Evolutionary conservation across 805 yeast species (phyloP), one percentile per base, ranked within the genome.

Genomic region (Myxozyma geophila): DNA sequence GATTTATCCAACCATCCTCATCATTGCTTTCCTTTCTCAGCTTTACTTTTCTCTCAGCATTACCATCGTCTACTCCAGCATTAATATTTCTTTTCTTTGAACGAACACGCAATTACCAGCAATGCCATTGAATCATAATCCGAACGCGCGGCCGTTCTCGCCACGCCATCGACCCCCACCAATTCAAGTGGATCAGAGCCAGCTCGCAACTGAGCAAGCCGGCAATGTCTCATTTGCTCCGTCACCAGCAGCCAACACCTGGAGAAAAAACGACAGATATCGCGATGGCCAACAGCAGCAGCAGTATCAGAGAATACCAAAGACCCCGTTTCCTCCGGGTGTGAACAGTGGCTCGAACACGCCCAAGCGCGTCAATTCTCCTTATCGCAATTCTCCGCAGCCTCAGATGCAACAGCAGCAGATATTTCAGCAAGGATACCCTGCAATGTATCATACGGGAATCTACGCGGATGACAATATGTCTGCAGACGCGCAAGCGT

Each of bases 401-500:
- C 35, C 36, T 33, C 53, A 37, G 28, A 28, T 28, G 28, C 28
- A 28, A 28, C 28, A 28, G 28, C 28, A 28, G 47, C 53, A 46
- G 23, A 21, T 13, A 19, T 6, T 23, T 7, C 48, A 21, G 37
- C 35, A 33, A 28, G 28, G 39, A 12, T 10, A 23, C 13, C 49
- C 49, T 15, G 23, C 48, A 10, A 33, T 23, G 7, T 53, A 53
- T 41, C 12, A 33, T 13, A 21, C 2, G 15, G 48, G 39, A n/a
- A 8, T 37, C 19, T 21, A 40, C 33, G 17, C 36, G 50, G 57
- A 17, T 28, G 66, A 54, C 43, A 61, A 60, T 23, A 15, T 35
- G 37, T 9, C 35, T 36, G 47, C 60, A 21, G 69, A 68, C 47
- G 61, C 70, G 17, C 62, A 57, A 33, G 61, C 71, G 53, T 74